phyloP scores from a whole-genome alignment of 768 basidiomycete genomes.

The Boletus rex-veris region DNA sequence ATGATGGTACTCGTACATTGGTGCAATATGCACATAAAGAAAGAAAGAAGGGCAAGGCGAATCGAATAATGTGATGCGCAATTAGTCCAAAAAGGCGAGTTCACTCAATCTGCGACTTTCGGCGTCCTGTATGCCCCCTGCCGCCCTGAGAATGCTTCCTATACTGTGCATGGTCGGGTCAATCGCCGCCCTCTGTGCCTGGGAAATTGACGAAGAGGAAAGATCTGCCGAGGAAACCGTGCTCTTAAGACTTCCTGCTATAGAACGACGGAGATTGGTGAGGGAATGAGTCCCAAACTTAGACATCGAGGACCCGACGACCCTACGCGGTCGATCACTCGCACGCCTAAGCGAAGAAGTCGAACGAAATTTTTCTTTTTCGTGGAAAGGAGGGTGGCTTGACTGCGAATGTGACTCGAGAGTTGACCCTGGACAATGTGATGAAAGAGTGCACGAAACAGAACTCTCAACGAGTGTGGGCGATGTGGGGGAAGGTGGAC shows the following conservation, averaged over 20 bases:
- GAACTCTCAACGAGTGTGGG: conserved; percentile 21
- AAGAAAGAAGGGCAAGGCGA: neutral
- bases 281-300: conserved; percentile 38
- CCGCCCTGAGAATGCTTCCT: conserved; percentile 53
- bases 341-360: conserved; percentile 18
- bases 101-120: conserved; percentile 70
- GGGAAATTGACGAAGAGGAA: conserved; percentile 34
- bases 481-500: neutral
- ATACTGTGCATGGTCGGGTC: conserved; percentile 57
- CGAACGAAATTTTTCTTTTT: conserved; percentile 11
- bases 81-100: conserved; percentile 57
- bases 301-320: conserved; percentile 13
- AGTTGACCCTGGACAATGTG: conserved; percentile 14
- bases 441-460: conserved; percentile 23
- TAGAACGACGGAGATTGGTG: conserved; percentile 44
- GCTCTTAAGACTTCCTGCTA: conserved; percentile 32
- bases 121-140: conserved; percentile 57
- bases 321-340: conserved; percentile 11
- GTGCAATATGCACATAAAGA: neutral
- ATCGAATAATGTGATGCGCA: conserved; percentile 2
- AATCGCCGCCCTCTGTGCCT: conserved; percentile 40
- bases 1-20: neutral
- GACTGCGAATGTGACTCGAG: conserved; percentile 13
- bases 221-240: conserved; percentile 26
- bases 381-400: conserved; percentile 4